Conservation (phyloP, 1,284 basidiomycete genomes). For the Moesziomyces antarcticus region DNA sequence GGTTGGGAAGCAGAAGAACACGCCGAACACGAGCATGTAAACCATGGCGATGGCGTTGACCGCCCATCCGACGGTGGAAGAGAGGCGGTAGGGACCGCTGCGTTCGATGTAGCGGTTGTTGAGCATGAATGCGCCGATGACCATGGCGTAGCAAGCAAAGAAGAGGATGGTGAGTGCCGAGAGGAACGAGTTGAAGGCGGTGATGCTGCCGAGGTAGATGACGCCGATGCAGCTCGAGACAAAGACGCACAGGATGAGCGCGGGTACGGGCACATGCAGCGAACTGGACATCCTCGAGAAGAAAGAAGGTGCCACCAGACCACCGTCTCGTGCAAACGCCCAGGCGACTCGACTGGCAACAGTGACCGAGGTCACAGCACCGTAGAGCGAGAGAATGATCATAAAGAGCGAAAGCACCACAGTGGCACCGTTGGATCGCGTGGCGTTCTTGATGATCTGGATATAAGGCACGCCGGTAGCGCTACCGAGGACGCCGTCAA, state of each 20-base stretch:
- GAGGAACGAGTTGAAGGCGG: slow-evolving; percentile 40
- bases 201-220: slow-evolving; percentile 38
- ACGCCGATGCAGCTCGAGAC: slow-evolving; percentile 34
- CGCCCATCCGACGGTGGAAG: slow-evolving; percentile 16
- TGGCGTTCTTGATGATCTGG: slow-evolving; percentile 34
- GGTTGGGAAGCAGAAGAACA: slow-evolving; percentile 34
- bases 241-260: slow-evolving; percentile 26
- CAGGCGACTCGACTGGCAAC: slow-evolving; percentile 33
- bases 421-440: slow-evolving; percentile 26
- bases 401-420: slow-evolving; percentile 36
- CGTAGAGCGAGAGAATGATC: slow-evolving; percentile 32
- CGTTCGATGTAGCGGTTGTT: slow-evolving; percentile 24
- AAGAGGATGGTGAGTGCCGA: slow-evolving; percentile 36
- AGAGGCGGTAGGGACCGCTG: slow-evolving; percentile 21
- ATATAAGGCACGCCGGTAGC: slow-evolving; percentile 29
- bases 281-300: slow-evolving; percentile 22
- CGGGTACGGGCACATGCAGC: slow-evolving; percentile 26
- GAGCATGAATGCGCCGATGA: slow-evolving; percentile 33
- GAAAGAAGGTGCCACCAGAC: slow-evolving; percentile 17
- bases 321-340: slow-evolving; percentile 36
- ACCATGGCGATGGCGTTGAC: slow-evolving; percentile 27
- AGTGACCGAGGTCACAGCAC: slow-evolving; percentile 29
- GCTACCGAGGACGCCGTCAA: slow-evolving; percentile 29
- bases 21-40: slow-evolving; percentile 33
- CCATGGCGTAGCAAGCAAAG: slow-evolving; percentile 33